Conservation (phyloP, 1,139 yeast species). For the Nakaseomyces kungkrabaensis region DNA sequence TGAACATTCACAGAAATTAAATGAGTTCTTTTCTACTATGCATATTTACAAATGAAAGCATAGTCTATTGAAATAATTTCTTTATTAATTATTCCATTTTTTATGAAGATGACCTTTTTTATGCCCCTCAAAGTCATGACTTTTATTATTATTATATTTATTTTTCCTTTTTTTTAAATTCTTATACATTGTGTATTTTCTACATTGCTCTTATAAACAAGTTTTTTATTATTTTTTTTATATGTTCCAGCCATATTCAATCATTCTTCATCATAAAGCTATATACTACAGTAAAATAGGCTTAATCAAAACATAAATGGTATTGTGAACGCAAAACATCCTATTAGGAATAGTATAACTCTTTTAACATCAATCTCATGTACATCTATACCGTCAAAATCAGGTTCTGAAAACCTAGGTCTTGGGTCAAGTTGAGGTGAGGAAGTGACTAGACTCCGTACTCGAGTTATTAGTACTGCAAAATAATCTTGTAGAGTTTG, state of each 20-base stretch:
- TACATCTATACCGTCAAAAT: conserved; percentile 4
- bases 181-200: background rate
- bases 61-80: background rate
- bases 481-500: background rate
- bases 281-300: background rate
- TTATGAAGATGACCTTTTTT: background rate
- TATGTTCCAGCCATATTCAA: too few relatives aligned
- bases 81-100: background rate
- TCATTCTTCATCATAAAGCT: background rate
- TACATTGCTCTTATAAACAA: background rate
- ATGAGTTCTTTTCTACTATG: too few relatives aligned
- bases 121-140: background rate
- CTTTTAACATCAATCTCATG: conserved; percentile 1
- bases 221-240: background rate
- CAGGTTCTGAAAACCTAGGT: conserved; percentile 4
- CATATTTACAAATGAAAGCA: too few relatives aligned
- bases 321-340: conserved; percentile 3
- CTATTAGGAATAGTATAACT: background rate
- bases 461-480: background rate
- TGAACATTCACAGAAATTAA: too few relatives aligned
- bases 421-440: background rate
- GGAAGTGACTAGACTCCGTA: background rate
- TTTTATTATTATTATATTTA: too few relatives aligned
- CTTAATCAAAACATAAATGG: conserved; percentile 2
- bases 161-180: too few relatives aligned